These are phyloP conservation scores for Dysphania ambrosioides DNA, from an alignment of 148 eudicot genomes.

Conservation along the genomic window DNA sequence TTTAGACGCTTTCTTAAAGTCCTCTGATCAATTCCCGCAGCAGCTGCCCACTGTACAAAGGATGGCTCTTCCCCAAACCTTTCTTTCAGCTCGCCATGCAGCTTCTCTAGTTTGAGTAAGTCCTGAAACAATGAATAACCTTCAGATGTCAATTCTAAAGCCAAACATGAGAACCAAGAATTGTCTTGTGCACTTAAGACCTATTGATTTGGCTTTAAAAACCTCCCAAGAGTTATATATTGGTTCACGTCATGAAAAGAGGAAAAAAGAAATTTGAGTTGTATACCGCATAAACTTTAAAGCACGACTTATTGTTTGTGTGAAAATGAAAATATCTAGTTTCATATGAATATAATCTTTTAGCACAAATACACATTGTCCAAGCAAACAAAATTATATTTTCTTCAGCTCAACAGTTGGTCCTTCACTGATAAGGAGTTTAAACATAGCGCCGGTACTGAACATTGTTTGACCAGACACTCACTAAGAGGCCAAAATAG, in stretches of 20 bases:
- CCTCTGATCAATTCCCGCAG: slow-evolving; percentile 71
- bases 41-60: slow-evolving; percentile 80
- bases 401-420: no score
- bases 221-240: background rate
- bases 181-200: background rate
- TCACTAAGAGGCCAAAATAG: background rate
- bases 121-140: slow-evolving; percentile 45
- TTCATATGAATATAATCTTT: no score
- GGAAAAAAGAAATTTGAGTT: background rate
- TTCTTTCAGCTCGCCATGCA: slow-evolving; percentile 47
- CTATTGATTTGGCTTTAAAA: background rate
- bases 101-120: slow-evolving; percentile 68
- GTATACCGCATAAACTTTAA: background rate
- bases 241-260: background rate
- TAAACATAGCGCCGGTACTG: background rate
- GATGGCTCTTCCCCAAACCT: slow-evolving; percentile 60
- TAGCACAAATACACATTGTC: no score
- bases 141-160: background rate
- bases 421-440: background rate
- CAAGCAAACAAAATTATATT: no score
- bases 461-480: background rate
- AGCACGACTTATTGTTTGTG: background rate
- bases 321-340: no score
- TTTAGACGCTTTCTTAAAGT: slow-evolving; percentile 66
- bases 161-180: background rate